These are phyloP conservation scores for Immersiella caudata DNA, from an alignment of 495 filamentous ascomycete species.

Conservation along the genomic window DNA sequence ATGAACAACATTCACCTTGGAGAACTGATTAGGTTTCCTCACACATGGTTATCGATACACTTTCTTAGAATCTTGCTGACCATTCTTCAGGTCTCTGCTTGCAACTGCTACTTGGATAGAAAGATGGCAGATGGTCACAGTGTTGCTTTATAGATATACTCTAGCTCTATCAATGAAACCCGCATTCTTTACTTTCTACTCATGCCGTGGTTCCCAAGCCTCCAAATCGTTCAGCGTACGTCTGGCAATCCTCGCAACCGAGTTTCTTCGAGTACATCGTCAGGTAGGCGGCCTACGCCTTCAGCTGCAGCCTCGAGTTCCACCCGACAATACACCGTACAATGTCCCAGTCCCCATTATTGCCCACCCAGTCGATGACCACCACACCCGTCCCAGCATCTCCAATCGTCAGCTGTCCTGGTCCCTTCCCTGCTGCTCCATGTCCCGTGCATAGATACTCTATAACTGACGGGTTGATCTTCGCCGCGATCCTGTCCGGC, in stretches of 20 bases:
- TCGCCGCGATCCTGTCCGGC: constrained; percentile 91
- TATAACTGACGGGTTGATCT: constrained; percentile 86
- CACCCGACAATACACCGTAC: constrained; percentile 86
- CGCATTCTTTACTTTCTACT: background rate
- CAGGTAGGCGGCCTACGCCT: constrained; percentile 28
- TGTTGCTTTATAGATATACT: background rate
- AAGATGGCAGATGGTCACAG: background rate
- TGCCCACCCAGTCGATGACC: constrained; percentile 91
- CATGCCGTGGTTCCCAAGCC: background rate
- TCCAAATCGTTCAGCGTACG: constrained; percentile 4
- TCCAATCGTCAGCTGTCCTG: constrained; percentile 51
- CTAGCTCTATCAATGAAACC: background rate
- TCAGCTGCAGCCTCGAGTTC: constrained; percentile 75
- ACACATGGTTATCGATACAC: constrained; percentile 5
- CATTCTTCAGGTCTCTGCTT: constrained; percentile 12
- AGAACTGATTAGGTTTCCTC: constrained; percentile 72
- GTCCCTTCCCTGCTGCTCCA: constrained; percentile 48
- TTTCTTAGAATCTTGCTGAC: constrained; percentile 29
- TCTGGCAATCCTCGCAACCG: background rate
- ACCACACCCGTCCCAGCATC: constrained; percentile 90
- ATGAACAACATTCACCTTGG: constrained; percentile 86
- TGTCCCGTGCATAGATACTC: constrained; percentile 77
- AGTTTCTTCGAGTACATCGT: background rate
- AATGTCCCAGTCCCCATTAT: constrained; percentile 90
- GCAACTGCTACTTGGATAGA: background rate